Base-by-base conservation (phyloP, 371 early-diverging fungal species). In the Basidiobolus meristosporus region DNA sequence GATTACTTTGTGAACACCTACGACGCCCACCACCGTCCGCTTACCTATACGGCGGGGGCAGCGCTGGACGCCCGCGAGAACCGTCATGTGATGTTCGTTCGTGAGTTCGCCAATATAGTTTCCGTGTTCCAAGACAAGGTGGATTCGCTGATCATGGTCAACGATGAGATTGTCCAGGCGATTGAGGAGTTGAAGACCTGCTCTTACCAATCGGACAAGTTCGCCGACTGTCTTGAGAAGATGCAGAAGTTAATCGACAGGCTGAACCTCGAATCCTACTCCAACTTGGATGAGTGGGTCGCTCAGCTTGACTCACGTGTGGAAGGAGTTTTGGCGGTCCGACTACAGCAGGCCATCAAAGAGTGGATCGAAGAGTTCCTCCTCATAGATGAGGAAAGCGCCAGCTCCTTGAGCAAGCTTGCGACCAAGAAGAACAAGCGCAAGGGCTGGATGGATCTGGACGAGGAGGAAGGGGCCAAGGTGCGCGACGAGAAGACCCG, bases 91-190 rank as follows among this genome's bases (percentile, higher is more conserved):
- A 70, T 69, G 47, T 96, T 91, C 69, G 97, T 98, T 11, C 77
- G 89, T 31, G 93, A 92, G 39, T 88, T 97, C 56, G 83, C 90
- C 1, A 68, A 71, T 18, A 73, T 74, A 0, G 89, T 97, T 2
- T 75, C 83, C 14, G 61, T 78, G n/a, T 91, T 91, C 67, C 95
- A 93, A 54, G 92, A 93, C 48, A 96, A 97, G 57, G 83, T 84
- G 3, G 84, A 81, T 47, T 53, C 73, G 0, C 68, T 90, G 36
- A 77, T 95, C 31, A 51, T 68, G 10, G 73, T 83, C 36, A 73
- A 82, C 49, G 84, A 80, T 38, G 82, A 85, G 28, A 85, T 95
- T 39, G 67, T 72, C 28, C 57, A 62, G 28, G 54, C 71, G 17
- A 65, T 92, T 22, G 81, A 80, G 12, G 85, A 89, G 58, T 74